Conservation (phyloP, 495 filamentous ascomycete species). For the Daldinia caldariorum region DNA sequence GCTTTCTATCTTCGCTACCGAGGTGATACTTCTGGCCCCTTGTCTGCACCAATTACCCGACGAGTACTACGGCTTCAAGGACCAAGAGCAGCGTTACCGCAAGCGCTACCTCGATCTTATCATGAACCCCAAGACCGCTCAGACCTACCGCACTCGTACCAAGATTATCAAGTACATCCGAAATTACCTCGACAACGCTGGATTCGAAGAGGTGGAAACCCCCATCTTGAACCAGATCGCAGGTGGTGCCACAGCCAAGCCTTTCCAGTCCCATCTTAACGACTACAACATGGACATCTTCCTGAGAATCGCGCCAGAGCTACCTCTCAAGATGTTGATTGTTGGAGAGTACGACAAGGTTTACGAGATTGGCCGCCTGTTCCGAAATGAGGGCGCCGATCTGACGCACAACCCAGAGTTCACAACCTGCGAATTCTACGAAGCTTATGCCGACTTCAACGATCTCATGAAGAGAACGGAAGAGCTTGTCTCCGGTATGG, state of each 20-base stretch:
- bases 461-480: constrained; percentile 95
- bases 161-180: constrained; percentile 89
- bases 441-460: constrained; percentile 91
- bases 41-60: constrained; percentile 94
- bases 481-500: constrained; percentile 90
- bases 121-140: constrained; percentile 86
- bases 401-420: constrained; percentile 99
- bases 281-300: constrained; percentile 92
- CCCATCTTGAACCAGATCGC: constrained; percentile 98
- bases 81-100: constrained; percentile 90
- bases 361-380: constrained; percentile 90
- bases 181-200: constrained; percentile 81
- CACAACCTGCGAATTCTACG: constrained; percentile 97
- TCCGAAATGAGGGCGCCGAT: constrained; percentile 96
- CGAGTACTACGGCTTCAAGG: constrained; percentile 92
- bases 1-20: constrained; percentile 89
- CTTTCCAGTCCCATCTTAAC: constrained; percentile 95
- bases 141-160: constrained; percentile 82
- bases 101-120: constrained; percentile 95
- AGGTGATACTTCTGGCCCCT: constrained; percentile 85
- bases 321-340: constrained; percentile 95
- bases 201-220: constrained; percentile 95
- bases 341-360: constrained; percentile 93
- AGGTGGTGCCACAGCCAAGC: constrained; percentile 94
- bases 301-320: constrained; percentile 91